Evolutionary conservation across 2,329 filamentous ascomycete species (phyloP), one percentile per base, ranked within the genome.

Genomic region (Phaeosphaeria sp.): DNA sequence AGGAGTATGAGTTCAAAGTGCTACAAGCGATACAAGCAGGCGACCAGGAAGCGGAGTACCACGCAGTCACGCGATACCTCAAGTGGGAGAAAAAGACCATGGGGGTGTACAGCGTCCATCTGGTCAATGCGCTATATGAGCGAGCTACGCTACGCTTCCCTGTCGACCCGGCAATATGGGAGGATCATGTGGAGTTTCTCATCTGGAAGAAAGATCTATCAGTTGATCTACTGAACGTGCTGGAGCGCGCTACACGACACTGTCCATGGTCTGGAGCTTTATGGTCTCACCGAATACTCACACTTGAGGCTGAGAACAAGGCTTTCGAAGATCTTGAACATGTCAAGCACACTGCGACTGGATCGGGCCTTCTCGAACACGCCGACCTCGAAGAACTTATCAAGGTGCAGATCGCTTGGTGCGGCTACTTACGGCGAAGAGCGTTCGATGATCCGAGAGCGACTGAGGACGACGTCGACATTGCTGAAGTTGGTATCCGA

Each of bases 341-440:
- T 42, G 93, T 97, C 75, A 99, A 99, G 78, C 92, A 97, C 76
- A 89, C 89, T 44, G 95, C 95, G 6, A 98, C 93, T 0, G 92
- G 89, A 71, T 92, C 92, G 50, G 89, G 92, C 8, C 83, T 96
- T 43, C 83, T 98, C 5, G 93, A 96, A 74, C 89, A 91, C 61
- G 89, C 92, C 60, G 93, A 93, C 22, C 90, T 97, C 84, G 88
- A 92, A 49, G 91, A 93, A 64, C 88, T 97, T 30, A 86, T 98
- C 57, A 92, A 96, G 68, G 92, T 98, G 71, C 93, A 97, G 71
- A 88, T 92, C 52, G 90, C 93, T 0, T 99, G 95, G 95, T 97
- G 94, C 72, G 93, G 92, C 49, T 98, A 94, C 67, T 84, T 99
- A 20, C 92, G 94, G 65, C 90, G 95, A 22, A 89, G 89, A 49